Base-by-base conservation (phyloP, 192 early-diverging fungal species). In the Geranomyces variabilis region DNA sequence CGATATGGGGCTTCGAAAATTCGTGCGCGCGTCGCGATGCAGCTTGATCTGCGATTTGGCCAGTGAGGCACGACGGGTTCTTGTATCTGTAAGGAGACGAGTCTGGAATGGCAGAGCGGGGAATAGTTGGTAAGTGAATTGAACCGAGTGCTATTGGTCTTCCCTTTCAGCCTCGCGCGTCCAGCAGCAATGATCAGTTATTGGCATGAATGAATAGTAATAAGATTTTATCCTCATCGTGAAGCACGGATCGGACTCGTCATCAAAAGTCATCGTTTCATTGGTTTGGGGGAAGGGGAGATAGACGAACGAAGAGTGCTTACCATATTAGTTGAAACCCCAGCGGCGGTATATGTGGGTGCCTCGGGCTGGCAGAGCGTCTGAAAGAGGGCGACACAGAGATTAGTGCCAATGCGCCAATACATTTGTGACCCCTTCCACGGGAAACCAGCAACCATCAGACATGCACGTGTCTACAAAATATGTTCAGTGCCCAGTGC, bases 171-270 rank as follows among this genome's bases (percentile, higher is more conserved):
- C 51, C 3, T 24, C 6, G 3, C 51, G 15, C 15, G 19, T n/a
- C 51, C 2, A 30, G 31, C 12, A 41, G 33, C 19, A 1, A 66
- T 69, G 71, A 66, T 66, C 62, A 66, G 71, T 73, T 73, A 8
- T 67, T 63, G 62, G 71, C 62, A 73, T 73, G 71, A 64, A 73
- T 73, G 71, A 55, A 73, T 67, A 63, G 28, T 33, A 67, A 67
- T 41, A 71, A 66, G 31, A 24, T 6, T 34, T 73, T 28, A 28
- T 53, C 71, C 70, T 26, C 71, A 73, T 55, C 63, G 71, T 70
- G 63, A 66, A 73, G 49, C 71, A 70, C 71, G 63, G 68, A 66
- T 73, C 63, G 70, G 71, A 73, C 71, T 73, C 71, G 71, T 73
- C 71, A 73, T 73, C 71, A 48, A 62, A 26, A 64, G 24, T 67